Conservation (phyloP, 2,329 filamentous ascomycete genomes). For the Microsporum audouinii region DNA sequence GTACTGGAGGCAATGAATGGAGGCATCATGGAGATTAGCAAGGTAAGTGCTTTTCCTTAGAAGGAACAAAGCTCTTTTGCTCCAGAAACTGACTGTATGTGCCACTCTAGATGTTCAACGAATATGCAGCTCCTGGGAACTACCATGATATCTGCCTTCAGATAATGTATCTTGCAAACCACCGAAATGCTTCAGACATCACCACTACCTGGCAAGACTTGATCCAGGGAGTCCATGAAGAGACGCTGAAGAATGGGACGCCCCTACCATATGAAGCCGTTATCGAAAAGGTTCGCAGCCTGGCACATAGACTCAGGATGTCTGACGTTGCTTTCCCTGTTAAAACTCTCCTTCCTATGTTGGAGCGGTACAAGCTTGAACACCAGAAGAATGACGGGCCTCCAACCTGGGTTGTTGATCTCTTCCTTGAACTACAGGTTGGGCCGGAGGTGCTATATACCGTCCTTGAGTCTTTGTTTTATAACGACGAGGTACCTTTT, state of each 20-base stretch:
- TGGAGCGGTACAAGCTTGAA: conserved; percentile 44
- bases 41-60: conserved; percentile 41
- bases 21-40: conserved; percentile 62
- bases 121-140: conserved; percentile 76
- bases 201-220: conserved; percentile 72
- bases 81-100: neutral
- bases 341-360: conserved; percentile 42
- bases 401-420: conserved; percentile 51
- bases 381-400: conserved; percentile 38
- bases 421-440: conserved; percentile 53
- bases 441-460: conserved; percentile 50
- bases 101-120: conserved; percentile 64
- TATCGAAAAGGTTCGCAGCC: conserved; percentile 43
- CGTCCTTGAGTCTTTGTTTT: conserved; percentile 55
- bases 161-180: conserved; percentile 85
- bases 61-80: conserved; percentile 15
- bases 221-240: conserved; percentile 57
- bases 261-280: conserved; percentile 40
- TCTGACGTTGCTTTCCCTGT: conserved; percentile 48
- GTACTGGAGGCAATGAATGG: conserved; percentile 62
- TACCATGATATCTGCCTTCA: conserved; percentile 91
- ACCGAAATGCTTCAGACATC: conserved; percentile 78
- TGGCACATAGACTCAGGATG: conserved; percentile 46
- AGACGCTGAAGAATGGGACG: conserved; percentile 35
- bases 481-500: conserved; percentile 56